Evolutionary conservation across 2,329 filamentous ascomycete genomes (phyloP), one percentile per base, ranked within the genome.

Genomic region (Xylaria hypoxylon): DNA sequence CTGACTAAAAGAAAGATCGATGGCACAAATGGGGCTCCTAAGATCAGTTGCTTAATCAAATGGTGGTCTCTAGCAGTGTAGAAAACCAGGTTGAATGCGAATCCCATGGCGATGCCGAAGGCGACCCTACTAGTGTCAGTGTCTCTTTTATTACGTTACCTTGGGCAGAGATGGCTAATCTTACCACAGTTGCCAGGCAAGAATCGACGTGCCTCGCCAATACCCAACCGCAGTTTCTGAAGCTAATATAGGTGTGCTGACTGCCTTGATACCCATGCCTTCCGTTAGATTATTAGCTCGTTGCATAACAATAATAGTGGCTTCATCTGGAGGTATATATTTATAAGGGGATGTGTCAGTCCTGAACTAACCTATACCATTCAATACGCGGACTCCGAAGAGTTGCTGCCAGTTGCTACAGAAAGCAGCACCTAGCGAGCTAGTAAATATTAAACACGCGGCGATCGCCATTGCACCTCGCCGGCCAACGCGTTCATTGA

Each of bases 221-320:
- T 80, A 83, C 0, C 81, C 80, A 15, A 83, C 77, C 0, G 82
- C 80, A 0, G 81, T 83, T 70, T 84, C 83, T 7, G 80, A 81
- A 2, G 82, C 82, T 2, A 84, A 75, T 17, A 84, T 82, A 0
- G 82, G 80, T 0, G 82, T 81, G 42, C 81, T 84, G 40, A 84
- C 81, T 0, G 83, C 82, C 66, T 84, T 84, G 28, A 84, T 77
- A 0, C 82, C 82, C 82, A 84, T 84, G 0, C 80, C 82, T 74
- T 38, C 2, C 28, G 26, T 50, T 48, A n/a, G 15, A 44, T 35
- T 2, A 42, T 50, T 44, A 59, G 52, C 44, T 13, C 44, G 24
- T 28, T 13, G 13, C 58, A 61, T 24, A 26, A n/a, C 7, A 28
- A 13, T 10, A 6, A 40, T 2, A 15, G 1, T 11, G 11, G 5